Conservation (phyloP, 2,329 filamentous ascomycete species). For the Clonostachys sp. region DNA sequence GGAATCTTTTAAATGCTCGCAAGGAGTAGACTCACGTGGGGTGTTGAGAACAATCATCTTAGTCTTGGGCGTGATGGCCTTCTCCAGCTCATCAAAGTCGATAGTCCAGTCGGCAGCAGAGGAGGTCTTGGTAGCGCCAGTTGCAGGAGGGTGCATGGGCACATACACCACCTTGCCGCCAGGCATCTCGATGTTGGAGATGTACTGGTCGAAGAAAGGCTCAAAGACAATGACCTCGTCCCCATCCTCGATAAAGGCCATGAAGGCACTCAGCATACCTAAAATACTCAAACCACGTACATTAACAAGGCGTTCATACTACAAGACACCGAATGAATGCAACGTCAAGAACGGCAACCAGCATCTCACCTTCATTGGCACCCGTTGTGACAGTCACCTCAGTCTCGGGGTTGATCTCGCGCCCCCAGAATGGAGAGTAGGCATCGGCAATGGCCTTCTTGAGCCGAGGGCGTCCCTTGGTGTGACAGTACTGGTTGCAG, state of each 20-base stretch:
- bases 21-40: slow-evolving; percentile 37
- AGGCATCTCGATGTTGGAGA: slow-evolving; percentile 98
- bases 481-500: slow-evolving; percentile 98
- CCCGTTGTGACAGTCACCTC: slow-evolving; percentile 94
- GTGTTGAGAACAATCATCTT: slow-evolving; percentile 95
- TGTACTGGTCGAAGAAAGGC: slow-evolving; percentile 98
- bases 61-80: slow-evolving; percentile 76
- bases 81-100: slow-evolving; percentile 77
- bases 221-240: slow-evolving; percentile 98
- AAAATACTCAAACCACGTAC: slow-evolving; percentile 20
- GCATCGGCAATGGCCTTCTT: slow-evolving; percentile 91
- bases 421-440: slow-evolving; percentile 85
- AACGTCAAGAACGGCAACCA: too few relatives aligned
- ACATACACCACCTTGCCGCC: slow-evolving; percentile 94
- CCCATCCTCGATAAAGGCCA: slow-evolving; percentile 91
- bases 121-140: slow-evolving; percentile 74
- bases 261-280: slow-evolving; percentile 91
- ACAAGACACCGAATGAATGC: too few relatives aligned
- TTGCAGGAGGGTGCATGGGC: slow-evolving; percentile 82
- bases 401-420: slow-evolving; percentile 77
- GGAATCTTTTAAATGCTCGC: not conserved
- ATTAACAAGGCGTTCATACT: too few relatives aligned
- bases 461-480: slow-evolving; percentile 84
- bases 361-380: slow-evolving; percentile 63
- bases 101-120: slow-evolving; percentile 86